Evolutionary conservation across 495 filamentous ascomycete species (phyloP).

Genomic region (Chaetomidium leptoderma): DNA sequence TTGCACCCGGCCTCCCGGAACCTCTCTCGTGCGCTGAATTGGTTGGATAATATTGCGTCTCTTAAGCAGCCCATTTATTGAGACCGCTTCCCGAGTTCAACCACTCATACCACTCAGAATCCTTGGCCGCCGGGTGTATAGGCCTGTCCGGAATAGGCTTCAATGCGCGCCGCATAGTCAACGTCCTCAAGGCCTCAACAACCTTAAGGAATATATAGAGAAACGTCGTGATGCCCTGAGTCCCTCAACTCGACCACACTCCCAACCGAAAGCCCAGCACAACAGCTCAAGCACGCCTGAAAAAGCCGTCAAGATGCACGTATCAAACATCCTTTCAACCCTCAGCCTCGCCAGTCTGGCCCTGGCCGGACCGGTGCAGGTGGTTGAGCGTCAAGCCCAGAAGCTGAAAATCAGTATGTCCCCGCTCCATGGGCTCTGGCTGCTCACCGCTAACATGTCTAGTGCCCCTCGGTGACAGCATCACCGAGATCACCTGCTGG

Average conservation of each 20-base stretch:
- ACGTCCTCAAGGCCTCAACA: too few species aligned
- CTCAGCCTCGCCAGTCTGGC: constrained; percentile 14
- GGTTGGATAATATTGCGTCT: constrained; percentile 12
- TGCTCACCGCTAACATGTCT: background rate
- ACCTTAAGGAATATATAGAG: too few species aligned
- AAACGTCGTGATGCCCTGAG: too few species aligned
- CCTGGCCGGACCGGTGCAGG: constrained; percentile 16
- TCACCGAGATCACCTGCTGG: constrained; percentile 45
- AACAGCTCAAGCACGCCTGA: background rate
- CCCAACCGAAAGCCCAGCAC: too few species aligned
- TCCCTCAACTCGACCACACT: too few species aligned
- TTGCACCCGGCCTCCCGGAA: background rate
- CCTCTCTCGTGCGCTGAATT: background rate
- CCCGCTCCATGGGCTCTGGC: background rate
- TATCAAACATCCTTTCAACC: constrained; percentile 10
- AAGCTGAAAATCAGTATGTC: constrained; percentile 20
- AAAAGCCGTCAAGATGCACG: constrained; percentile 12
- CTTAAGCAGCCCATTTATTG: background rate
- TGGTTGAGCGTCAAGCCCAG: constrained; percentile 23
- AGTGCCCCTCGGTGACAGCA: constrained; percentile 43
- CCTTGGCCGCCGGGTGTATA: too few species aligned
- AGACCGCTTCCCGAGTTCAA: background rate
- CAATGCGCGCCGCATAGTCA: too few species aligned
- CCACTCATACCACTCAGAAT: background rate
- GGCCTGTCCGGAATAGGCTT: too few species aligned